Evolutionary conservation across 1,284 basidiomycete species (phyloP), one percentile per base, ranked within the genome.

Genomic region (Ganoderma sinense): DNA sequence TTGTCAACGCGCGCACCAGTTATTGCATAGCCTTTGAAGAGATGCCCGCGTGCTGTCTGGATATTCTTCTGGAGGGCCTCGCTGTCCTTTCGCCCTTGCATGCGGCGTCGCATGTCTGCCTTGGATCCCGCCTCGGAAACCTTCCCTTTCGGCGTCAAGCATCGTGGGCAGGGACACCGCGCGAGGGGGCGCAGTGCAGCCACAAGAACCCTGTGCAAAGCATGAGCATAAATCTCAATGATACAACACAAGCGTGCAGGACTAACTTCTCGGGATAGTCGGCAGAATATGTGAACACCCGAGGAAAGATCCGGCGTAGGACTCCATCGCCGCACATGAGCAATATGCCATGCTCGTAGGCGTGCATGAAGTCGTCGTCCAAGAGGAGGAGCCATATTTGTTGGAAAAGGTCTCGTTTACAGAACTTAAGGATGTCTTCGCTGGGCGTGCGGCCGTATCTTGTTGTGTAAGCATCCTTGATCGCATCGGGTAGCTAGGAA

Each of bases 231-330:
- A 33, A 7, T 33, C 4, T 33, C 33, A 33, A 33, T 33, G 33
- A 33, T 33, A 7, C 33, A 33, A 33, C 33, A 33, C 3, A 33
- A 2, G 6, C 26, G 76, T 33, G 33, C 33, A 4, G 33, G 33
- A 7, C 33, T 33, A 3, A 80, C 79, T 76, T 78, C 61, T 80
- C 78, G 8, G 76, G 78, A 66, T 80, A 80, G 55, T 79, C 78
- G 0, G 78, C 78, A 11, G 78, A 77, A 55, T 79, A 79, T 3
- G 74, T 75, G 56, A 80, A 78, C 3, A 80, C 60, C 0, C 78
- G 71, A 4, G 74, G 75, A 65, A 71, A 80, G 0, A 79, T n/a
- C 0, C 76, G 73, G 0, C 78, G 69, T 14, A 41, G 33, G 0
- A 77, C 60, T 2, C 78, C 73, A 64, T 80, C 78, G 11, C 29